These are phyloP conservation scores for Combretum micranthum DNA, from an alignment of 345 rosid genomes.

Conservation along the genomic window DNA sequence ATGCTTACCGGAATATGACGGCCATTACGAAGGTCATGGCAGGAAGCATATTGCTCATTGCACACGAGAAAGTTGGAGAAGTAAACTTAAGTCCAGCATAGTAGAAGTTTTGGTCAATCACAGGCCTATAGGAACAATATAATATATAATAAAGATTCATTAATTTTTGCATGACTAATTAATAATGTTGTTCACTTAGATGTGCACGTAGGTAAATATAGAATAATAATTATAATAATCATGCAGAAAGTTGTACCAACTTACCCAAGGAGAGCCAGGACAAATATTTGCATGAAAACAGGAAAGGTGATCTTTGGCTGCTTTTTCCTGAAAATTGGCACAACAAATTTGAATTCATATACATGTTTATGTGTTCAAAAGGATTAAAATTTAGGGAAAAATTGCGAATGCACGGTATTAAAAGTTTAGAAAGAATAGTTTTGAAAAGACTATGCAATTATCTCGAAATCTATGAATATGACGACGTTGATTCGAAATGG, in stretches of 20 bases:
- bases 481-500: background rate
- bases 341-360: no score
- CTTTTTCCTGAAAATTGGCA: slow-evolving; percentile 41
- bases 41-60: slow-evolving; percentile 89
- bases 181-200: no score
- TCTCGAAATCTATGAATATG: no score
- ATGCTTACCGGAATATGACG: slow-evolving; percentile 37
- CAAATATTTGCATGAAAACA: slow-evolving; percentile 72
- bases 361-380: no score
- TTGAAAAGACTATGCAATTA: no score
- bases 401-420: no score
- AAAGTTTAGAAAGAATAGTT: no score
- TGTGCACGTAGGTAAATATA: no score
- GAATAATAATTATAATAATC: no score
- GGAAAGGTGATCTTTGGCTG: slow-evolving; percentile 73
- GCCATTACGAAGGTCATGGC: slow-evolving; percentile 85
- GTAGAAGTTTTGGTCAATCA: slow-evolving; percentile 92
- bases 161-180: no score
- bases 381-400: no score
- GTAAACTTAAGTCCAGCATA: slow-evolving; percentile 85
- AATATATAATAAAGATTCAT: background rate
- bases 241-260: slow-evolving; percentile 5
- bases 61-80: slow-evolving; percentile 83
- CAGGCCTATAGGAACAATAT: slow-evolving; percentile 42
- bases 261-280: slow-evolving; percentile 90